Evolutionary conservation across 129 eudicot species (phyloP), one percentile per base, ranked within the genome.

Genomic region (Centrapalus pauciflorus): DNA sequence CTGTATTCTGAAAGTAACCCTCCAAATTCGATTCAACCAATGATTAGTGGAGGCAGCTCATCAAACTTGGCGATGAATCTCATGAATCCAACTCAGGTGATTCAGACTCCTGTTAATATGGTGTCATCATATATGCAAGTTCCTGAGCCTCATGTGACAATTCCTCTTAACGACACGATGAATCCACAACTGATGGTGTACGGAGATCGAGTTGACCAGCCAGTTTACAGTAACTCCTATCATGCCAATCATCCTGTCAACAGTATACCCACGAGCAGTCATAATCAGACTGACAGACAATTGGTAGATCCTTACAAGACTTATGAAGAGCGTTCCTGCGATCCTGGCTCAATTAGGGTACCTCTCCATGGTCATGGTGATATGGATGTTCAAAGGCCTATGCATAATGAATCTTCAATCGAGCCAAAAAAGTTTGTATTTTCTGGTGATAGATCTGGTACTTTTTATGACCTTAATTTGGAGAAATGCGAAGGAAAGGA

Each of bases 1-100:
- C 71, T 73, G n/a, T 73, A 51, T 13, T 21, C 52, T 23, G 80
- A 65, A 62, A 21, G 70, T 52, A 79, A 76, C n/a, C 32, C 73
- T 7, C 69, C 79, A 2, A 66, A 58, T 66, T 24, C 78, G 10
- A 38, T 52, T 64, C 83, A 64, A 10, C 80, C 48, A 3, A 4
- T 57, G 14, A 78, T 70, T 13, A 38, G n/a, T 37, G 83, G 71
- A 38, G 73, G 75, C 16, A 70, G 52, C 49, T 26, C 72, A 5
- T 29, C 21, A 7, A 77, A 64, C 40, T 26, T 30, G 26, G 78
- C 61, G 8, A 21, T 65, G 72, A 54, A 34, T 71, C 57, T 46
- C 32, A n/a, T 52, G 9, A 73, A 61, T 29, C 60, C 75, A 7
- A 41, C 67, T 34, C 82, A 66, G 38, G 25, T 32, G 60, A 14